Conservation (phyloP, 2,329 filamentous ascomycete species). For the Fonsecaea pugnacius region DNA sequence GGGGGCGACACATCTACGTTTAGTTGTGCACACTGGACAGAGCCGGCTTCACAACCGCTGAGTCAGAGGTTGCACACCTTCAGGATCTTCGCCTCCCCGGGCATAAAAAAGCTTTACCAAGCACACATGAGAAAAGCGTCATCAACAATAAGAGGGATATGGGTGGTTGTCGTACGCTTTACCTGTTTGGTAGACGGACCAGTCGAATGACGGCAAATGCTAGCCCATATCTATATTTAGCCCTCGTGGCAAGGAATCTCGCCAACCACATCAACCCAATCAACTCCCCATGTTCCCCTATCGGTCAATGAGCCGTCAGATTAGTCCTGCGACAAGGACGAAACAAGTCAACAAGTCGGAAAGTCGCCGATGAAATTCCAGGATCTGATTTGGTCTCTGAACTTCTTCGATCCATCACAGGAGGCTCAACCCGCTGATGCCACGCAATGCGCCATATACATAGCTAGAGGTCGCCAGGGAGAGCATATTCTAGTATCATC, state of each 20-base stretch:
- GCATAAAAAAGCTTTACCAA: neutral
- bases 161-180: neutral
- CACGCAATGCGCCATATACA: constrained; percentile 16
- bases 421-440: constrained; percentile 13
- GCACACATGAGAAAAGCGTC: neutral
- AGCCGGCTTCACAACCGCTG: neutral
- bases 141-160: neutral
- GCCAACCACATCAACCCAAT: neutral
- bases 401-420: neutral
- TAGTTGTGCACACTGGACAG: neutral
- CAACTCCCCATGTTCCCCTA: neutral
- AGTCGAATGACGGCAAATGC: neutral
- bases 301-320: constrained; percentile 16
- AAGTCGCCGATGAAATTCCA: constrained; percentile 2
- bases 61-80: constrained; percentile 2
- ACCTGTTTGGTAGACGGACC: neutral
- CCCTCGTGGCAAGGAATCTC: neutral
- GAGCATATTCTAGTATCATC: neutral
- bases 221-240: constrained; percentile 1
- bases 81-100: neutral
- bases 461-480: neutral
- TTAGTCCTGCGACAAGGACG: constrained; percentile 2
- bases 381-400: neutral
- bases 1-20: neutral
- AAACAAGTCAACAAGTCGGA: neutral